Base-by-base conservation (phyloP, 1,284 basidiomycete species). In the Trametes pubescens region DNA sequence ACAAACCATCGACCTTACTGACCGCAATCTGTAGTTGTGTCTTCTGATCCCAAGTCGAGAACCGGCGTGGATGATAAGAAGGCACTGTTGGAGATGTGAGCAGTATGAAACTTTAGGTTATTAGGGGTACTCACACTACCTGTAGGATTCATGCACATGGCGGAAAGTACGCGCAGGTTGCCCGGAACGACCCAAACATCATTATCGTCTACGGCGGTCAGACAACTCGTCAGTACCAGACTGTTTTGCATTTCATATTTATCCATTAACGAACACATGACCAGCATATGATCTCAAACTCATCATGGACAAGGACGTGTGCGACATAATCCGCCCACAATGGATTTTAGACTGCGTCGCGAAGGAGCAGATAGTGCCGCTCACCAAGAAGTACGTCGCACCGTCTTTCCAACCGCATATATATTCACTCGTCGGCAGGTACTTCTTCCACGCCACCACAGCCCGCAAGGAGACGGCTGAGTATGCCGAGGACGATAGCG, bases 321-420 rank as follows among this genome's bases (percentile, higher is more conserved):
- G 86, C 62, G 91, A 94, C 71, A 84, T 96, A 54, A 79, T 97
- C 60, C 88, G 84, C 59, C 93, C 95, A 0, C 78, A 84, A 35
- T 98, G 95, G 94, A 81, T 98, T 54, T 74, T 83, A 49, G 92
- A 95, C 71, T 94, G 89, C n/a, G 82, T 96, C 48, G 79, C 83
- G 4, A 78, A 81, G 34, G 82, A 81, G 16, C 77, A 83, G 59
- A 77, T 82, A 16, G 73, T 88, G 14, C 89, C 93, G 0, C 75
- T 95, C 51, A 81, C 79, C 38, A 88, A 89, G 74, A 91, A 86
- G 93, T 95, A 72, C 51, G 76, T 65, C 34, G 37, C 29, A 38
- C 32, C 43, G 37, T 9, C 34, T 53, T 53, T 24, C 40, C 47
- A 5, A 22, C 60, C 34, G 44, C 37, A 16, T 43, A 34, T 8